Base-by-base conservation (phyloP, 2,329 filamentous ascomycete species). In the Aspergillus tamarii region DNA sequence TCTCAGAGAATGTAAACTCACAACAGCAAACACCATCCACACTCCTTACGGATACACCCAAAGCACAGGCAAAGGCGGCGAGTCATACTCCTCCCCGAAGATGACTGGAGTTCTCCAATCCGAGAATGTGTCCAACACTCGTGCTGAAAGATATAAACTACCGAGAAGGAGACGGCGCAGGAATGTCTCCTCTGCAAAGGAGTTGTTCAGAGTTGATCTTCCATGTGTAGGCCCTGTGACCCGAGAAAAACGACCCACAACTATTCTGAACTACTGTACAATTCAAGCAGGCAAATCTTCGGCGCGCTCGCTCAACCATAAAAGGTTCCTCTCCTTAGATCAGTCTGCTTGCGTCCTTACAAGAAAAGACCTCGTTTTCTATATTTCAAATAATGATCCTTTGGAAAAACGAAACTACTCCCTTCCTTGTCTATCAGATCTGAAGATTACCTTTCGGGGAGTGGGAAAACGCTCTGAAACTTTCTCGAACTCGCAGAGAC, bases 11-110 rank as follows among this genome's bases (percentile, higher is more conserved):
- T 73, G 74, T 64, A 68, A 72, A 2, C 67, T 60, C 43, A 60
- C 62, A 2, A 65, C 70, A 0, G 72, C 71, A 0, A 69, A 73
- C 64, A 59, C 65, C 2, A 73, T 74, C n/a, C 73, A 69, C 70
- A 71, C 74, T 34, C 67, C 69, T 32, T 68, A 63, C 53, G 39
- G 11, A 48, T 58, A 16, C 66, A 61, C n/a, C 57, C 55, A 14
- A 59, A 48, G 2, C 2, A 53, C 68, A 28, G 19, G 56, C 16
- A 34, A 61, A 11, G 50, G 23, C 1, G 3, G 32, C 14, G 59
- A 34, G 3, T n/a, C 43, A n/a, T 19, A 14, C 30, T 56, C 45
- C 21, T 32, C 45, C 14, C 34, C 23, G 34, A 16, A 28, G 14
- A 62, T 66, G 46, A 61, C 66, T 3, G 66, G 66, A 14, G 66